phyloP scores from a whole-genome alignment of 192 early-diverging fungal genomes.

The Backusella tarrabulga region DNA sequence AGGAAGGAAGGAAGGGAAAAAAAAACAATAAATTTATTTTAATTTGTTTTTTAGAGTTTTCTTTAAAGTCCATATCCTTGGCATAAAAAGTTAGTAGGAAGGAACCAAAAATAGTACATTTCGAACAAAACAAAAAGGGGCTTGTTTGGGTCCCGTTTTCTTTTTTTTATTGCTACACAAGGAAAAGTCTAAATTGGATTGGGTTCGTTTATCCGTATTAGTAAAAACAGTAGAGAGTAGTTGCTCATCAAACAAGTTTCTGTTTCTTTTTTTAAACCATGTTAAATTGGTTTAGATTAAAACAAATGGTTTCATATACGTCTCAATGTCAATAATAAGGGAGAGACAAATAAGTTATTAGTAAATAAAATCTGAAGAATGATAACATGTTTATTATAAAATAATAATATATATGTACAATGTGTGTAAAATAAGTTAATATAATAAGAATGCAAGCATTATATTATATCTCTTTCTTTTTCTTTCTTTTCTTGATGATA shows the following conservation, averaged over 20 bases:
- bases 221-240: neutral
- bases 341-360: neutral
- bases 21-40: neutral
- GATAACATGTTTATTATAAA: neutral
- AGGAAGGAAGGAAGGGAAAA: neutral
- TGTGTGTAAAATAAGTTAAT: conserved; percentile 3
- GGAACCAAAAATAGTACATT: neutral
- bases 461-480: neutral
- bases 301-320: neutral
- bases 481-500: conserved; percentile 1
- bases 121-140: neutral
- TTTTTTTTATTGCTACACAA: neutral
- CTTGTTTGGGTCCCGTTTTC: neutral
- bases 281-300: neutral
- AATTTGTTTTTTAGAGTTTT: neutral
- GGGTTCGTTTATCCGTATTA: neutral
- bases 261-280: neutral
- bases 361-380: neutral
- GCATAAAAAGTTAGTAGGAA: neutral
- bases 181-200: neutral
- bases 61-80: neutral
- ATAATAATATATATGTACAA: conserved; percentile 10
- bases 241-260: neutral
- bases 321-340: neutral
- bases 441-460: conserved; percentile 1